Percentiles rank a stretch among this genome's conserved stretches.
Conservation (phyloP, 345 rosid genomes). For the Tarenaya hassleriana region DNA sequence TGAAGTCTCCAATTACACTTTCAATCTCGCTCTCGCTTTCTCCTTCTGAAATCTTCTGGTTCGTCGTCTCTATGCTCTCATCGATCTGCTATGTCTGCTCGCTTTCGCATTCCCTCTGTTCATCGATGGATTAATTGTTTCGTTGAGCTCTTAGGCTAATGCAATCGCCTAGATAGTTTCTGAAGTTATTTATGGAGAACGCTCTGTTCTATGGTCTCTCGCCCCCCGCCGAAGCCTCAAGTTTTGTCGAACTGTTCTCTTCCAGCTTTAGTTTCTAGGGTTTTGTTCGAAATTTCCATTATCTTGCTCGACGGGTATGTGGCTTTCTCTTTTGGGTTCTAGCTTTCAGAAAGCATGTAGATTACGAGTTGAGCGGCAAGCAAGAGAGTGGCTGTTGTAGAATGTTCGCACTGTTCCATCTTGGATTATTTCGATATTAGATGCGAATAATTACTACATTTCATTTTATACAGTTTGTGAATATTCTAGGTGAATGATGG, state of each 20-base stretch:
- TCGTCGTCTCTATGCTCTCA: background rate
- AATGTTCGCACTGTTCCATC: conserved; percentile 9
- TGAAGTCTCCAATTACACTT: conserved; percentile 30
- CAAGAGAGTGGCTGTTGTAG: too few species aligned
- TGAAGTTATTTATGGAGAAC: too few species aligned
- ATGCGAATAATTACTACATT: background rate
- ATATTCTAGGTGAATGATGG: conserved; percentile 1
- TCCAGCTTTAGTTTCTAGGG: conserved; percentile 27
- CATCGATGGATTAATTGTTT: conserved; percentile 15
- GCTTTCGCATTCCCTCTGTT: conserved; percentile 28
- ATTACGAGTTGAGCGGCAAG: background rate
- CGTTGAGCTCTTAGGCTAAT: conserved; percentile 19
- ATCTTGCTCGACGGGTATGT: conserved; percentile 22
- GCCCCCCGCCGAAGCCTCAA: background rate
- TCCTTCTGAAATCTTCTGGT: conserved; percentile 24
- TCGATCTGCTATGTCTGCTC: conserved; percentile 6
- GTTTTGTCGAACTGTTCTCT: conserved; percentile 18
- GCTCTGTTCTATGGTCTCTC: background rate
- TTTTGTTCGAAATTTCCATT: conserved; percentile 16
- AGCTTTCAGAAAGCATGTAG: conserved; percentile 18
- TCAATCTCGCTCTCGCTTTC: conserved; percentile 22
- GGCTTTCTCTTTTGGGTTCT: conserved; percentile 13
- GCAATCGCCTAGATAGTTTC: conserved; percentile 25
- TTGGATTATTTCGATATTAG: conserved; percentile 15
- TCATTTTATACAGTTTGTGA: background rate